Percentiles rank a stretch among this genome's conserved stretches.
Evolutionary conservation across 768 basidiomycete genomes (phyloP).

Genomic region (Pleurotus giganteus): DNA sequence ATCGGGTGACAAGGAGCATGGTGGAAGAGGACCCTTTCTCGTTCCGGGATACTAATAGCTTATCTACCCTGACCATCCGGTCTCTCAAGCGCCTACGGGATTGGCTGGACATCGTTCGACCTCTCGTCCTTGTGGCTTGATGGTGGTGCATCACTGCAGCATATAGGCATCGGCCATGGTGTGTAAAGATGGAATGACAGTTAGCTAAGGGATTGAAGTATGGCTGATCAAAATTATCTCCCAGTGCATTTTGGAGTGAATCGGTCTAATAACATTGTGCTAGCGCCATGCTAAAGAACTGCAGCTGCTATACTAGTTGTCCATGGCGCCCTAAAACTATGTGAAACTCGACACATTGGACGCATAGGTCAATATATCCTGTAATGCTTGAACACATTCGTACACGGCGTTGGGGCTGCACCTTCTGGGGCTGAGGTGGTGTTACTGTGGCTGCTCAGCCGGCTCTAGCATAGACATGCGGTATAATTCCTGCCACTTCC

Average conservation of each 20-base stretch:
- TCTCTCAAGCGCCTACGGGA: constrained; percentile 3
- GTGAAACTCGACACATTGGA: constrained; percentile 2
- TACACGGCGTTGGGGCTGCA: not conserved
- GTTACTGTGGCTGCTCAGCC: not conserved
- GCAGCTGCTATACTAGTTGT: not conserved
- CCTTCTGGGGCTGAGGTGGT: not conserved
- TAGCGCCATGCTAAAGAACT: not conserved
- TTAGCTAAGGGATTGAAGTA: constrained; percentile 1
- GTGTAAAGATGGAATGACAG: not conserved
- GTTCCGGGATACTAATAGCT: constrained; percentile 1
- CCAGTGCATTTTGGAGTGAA: not conserved
- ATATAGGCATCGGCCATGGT: not conserved
- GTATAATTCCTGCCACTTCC: constrained; percentile 3
- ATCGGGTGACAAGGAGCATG: constrained; percentile 8
- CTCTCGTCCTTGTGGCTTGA: constrained; percentile 1
- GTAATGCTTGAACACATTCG: not conserved
- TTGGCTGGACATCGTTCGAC: not conserved
- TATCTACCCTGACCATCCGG: constrained; percentile 9
- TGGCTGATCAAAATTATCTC: not conserved
- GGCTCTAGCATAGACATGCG: constrained; percentile 4
- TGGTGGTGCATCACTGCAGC: not conserved
- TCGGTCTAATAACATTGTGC: not conserved
- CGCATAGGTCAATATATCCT: constrained; percentile 3
- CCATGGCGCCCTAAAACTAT: constrained; percentile 1
- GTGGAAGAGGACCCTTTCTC: constrained; percentile 4